A percentile compares a stretch with the other conserved stretches of the same genome.
phyloP scores from a whole-genome alignment of 2,329 filamentous ascomycete species.

The Alternaria incomplexa region DNA sequence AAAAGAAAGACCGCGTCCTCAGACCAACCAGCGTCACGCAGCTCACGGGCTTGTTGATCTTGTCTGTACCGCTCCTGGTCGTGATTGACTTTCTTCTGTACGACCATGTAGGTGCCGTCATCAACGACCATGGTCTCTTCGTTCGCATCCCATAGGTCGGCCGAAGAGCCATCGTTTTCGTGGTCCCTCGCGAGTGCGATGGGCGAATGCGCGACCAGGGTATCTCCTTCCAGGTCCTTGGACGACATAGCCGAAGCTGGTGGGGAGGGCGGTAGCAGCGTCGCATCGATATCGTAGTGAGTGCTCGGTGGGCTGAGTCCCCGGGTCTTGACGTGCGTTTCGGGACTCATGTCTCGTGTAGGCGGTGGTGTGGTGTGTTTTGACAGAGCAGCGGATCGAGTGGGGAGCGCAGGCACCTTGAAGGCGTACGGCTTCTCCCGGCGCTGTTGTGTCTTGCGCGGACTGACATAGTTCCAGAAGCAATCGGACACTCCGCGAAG shows the following conservation, averaged over 20 bases:
- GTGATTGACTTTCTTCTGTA: slow-evolving; percentile 30
- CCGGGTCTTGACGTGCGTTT: slow-evolving; percentile 33
- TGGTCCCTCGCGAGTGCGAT: not conserved
- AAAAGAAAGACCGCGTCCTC: slow-evolving; percentile 60
- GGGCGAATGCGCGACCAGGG: slow-evolving; percentile 24
- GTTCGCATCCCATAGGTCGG: slow-evolving; percentile 43
- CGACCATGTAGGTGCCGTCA: slow-evolving; percentile 36
- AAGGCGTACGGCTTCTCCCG: slow-evolving; percentile 49
- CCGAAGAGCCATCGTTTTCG: slow-evolving; percentile 15
- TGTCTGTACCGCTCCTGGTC: slow-evolving; percentile 32
- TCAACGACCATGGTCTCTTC: slow-evolving; percentile 46
- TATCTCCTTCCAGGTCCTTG: slow-evolving; percentile 42
- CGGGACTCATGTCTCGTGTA: slow-evolving; percentile 42
- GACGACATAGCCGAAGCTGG: slow-evolving; percentile 29
- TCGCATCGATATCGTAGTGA: slow-evolving; percentile 27
- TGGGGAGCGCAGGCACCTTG: slow-evolving; percentile 40
- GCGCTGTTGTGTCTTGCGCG: slow-evolving; percentile 47
- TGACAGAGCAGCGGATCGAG: slow-evolving; percentile 5
- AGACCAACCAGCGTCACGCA: slow-evolving; percentile 56
- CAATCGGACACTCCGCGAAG: slow-evolving; percentile 42
- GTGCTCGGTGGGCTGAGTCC: slow-evolving; percentile 29
- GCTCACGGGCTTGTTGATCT: slow-evolving; percentile 34
- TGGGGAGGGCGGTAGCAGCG: slow-evolving; percentile 39
- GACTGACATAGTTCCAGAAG: slow-evolving; percentile 53
- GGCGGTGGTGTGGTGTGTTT: not conserved